Evolutionary conservation across 495 filamentous ascomycete species (phyloP).

Genomic region (Penicillium tannophilum): DNA sequence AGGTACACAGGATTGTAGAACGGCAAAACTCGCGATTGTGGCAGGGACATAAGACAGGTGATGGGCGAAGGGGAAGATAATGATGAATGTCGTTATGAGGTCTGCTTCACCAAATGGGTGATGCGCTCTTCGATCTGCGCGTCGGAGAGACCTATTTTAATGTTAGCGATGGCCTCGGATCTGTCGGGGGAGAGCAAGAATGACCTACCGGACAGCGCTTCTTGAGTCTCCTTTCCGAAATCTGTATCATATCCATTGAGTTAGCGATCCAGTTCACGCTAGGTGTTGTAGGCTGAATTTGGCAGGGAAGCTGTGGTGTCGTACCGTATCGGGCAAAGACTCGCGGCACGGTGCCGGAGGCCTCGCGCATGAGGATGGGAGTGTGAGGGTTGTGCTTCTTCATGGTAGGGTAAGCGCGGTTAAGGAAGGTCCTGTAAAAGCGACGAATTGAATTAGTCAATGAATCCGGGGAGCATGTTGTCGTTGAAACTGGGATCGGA

Average conservation of each 20-base stretch:
- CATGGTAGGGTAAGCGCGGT: conserved; percentile 94
- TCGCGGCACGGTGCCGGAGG: conserved; percentile 73
- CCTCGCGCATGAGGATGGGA: conserved; percentile 94
- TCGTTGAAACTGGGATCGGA: conserved; percentile 3
- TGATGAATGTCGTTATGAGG: conserved; percentile 34
- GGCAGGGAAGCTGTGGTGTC: conserved; percentile 25
- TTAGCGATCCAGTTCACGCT: not conserved
- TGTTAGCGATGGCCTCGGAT: conserved; percentile 17
- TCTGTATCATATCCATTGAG: conserved; percentile 48
- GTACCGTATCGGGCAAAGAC: conserved; percentile 93
- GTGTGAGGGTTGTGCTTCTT: conserved; percentile 97
- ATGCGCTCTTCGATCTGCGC: conserved; percentile 91
- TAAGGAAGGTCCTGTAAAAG: conserved; percentile 74
- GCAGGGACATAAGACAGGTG: conserved; percentile 31
- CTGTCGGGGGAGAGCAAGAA: conserved; percentile 4
- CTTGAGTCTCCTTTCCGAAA: conserved; percentile 84
- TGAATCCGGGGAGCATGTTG: not conserved
- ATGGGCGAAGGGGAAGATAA: conserved; percentile 3
- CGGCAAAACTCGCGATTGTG: conserved; percentile 27
- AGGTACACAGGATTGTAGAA: conserved; percentile 41
- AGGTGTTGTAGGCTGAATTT: not conserved
- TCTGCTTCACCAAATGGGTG: conserved; percentile 73
- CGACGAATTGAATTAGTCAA: conserved; percentile 17
- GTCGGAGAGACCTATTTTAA: conserved; percentile 71
- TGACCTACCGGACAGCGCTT: conserved; percentile 70